phyloP scores from a whole-genome alignment of 2,329 filamentous ascomycete genomes.

The Purpureocillium takamizusanense region DNA sequence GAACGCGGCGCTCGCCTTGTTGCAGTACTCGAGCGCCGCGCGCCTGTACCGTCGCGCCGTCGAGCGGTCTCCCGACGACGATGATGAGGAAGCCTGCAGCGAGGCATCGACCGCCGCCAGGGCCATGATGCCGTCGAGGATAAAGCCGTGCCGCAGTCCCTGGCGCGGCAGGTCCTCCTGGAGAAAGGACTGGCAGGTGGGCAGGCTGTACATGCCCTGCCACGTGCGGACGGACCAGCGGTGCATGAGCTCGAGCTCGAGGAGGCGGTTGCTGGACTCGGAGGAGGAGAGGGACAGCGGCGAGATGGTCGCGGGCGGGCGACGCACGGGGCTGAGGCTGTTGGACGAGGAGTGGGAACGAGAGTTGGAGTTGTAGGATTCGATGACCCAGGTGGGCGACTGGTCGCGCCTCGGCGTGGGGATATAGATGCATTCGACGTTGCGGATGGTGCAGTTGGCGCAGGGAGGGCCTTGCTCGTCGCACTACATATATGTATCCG shows the following conservation, averaged over 20 bases:
- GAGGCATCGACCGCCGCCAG: too few relatives aligned
- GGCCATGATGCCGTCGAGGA: slow-evolving; percentile 21
- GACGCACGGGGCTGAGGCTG: not conserved
- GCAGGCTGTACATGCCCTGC: slow-evolving; percentile 26
- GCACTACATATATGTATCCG: slow-evolving; percentile 16
- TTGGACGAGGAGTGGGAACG: too few relatives aligned
- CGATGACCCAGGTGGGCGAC: too few relatives aligned
- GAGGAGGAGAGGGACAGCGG: not conserved
- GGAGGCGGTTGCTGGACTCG: slow-evolving; percentile 13
- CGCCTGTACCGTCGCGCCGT: too few relatives aligned
- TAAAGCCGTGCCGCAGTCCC: slow-evolving; percentile 27
- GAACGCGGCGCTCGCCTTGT: too few relatives aligned
- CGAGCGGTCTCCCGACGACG: too few relatives aligned
- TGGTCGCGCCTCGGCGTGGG: not conserved
- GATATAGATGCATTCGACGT: slow-evolving; percentile 6
- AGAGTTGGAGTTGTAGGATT: too few relatives aligned
- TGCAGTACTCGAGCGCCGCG: too few relatives aligned
- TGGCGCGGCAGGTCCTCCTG: slow-evolving; percentile 21
- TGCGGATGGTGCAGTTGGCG: slow-evolving; percentile 20
- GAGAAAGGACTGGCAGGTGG: slow-evolving; percentile 24
- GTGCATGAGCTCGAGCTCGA: slow-evolving; percentile 43
- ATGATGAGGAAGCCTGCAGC: too few relatives aligned
- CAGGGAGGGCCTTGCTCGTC: slow-evolving; percentile 27
- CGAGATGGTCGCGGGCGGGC: not conserved
- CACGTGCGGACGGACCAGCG: slow-evolving; percentile 38